Conservation (phyloP, 805 yeast genomes). For the Candida ulmi region DNA sequence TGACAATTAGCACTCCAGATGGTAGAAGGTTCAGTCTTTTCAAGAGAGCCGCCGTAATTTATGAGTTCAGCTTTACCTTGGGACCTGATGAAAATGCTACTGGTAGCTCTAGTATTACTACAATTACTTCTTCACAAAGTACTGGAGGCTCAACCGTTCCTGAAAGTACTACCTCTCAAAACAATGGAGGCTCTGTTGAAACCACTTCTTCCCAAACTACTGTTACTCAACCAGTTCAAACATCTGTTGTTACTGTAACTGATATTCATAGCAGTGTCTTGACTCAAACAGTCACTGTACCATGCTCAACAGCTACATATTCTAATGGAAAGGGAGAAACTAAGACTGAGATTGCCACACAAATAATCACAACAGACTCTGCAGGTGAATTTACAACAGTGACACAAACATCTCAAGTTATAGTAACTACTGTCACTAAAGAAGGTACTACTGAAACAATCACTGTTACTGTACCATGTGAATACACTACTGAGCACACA, state of each 20-base stretch:
- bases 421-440: constrained; percentile 2
- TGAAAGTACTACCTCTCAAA: neutral
- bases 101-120: neutral
- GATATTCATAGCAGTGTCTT: neutral
- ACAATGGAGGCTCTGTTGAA: too few relatives aligned
- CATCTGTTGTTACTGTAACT: neutral
- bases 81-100: neutral
- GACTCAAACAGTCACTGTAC: constrained; percentile 4
- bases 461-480: constrained; percentile 5
- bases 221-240: neutral
- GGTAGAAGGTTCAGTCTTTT: neutral
- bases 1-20: neutral
- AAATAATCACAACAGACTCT: constrained; percentile 2
- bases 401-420: constrained; percentile 1
- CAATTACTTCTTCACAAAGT: neutral
- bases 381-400: neutral
- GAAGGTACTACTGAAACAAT: neutral
- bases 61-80: neutral
- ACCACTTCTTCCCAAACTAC: too few relatives aligned
- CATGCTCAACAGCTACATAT: constrained; percentile 1
- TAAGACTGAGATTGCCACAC: constrained; percentile 1
- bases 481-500: neutral
- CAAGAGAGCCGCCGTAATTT: neutral
- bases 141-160: too few relatives aligned
- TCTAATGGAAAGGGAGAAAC: constrained; percentile 1